phyloP scores from a whole-genome alignment of 345 rosid species.

The Carallia brachiata region DNA sequence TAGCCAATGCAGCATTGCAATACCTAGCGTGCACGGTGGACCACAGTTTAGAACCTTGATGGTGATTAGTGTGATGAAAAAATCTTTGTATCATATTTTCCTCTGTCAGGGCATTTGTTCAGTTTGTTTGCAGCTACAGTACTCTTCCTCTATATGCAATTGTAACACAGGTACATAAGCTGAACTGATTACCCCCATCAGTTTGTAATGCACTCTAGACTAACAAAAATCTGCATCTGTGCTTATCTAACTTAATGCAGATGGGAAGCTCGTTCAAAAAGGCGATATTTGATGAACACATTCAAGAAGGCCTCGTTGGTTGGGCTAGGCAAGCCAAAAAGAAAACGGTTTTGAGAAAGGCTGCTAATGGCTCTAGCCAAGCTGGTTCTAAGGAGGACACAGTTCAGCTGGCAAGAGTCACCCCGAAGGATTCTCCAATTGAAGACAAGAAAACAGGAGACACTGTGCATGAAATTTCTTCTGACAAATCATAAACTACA shows the following conservation, averaged over 20 bases:
- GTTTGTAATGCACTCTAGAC: too few species aligned
- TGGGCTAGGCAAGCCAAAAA: constrained; percentile 71
- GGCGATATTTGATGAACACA: constrained; percentile 69
- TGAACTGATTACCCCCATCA: background rate
- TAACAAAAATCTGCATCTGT: background rate
- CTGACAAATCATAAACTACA: background rate
- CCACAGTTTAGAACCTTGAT: too few species aligned
- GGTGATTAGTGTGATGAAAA: too few species aligned
- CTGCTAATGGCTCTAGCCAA: constrained; percentile 30
- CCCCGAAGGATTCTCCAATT: background rate
- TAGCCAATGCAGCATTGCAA: too few species aligned
- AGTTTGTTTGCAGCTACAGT: constrained; percentile 78
- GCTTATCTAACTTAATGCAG: constrained; percentile 28
- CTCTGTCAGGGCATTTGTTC: constrained; percentile 50
- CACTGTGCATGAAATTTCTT: background rate
- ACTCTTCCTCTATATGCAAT: constrained; percentile 89
- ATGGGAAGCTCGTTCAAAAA: constrained; percentile 85
- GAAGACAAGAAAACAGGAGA: constrained; percentile 13
- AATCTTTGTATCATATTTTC: background rate
- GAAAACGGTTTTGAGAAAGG: constrained; percentile 42
- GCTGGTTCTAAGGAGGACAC: constrained; percentile 8
- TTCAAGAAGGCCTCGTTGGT: constrained; percentile 55
- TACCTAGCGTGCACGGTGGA: too few species aligned
- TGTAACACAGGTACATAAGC: constrained; percentile 62
- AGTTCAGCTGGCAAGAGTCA: constrained; percentile 18